Evolutionary conservation across 1,284 basidiomycete genomes (phyloP), one percentile per base, ranked within the genome.

Genomic region (Cryptococcus jaspeensis): DNA sequence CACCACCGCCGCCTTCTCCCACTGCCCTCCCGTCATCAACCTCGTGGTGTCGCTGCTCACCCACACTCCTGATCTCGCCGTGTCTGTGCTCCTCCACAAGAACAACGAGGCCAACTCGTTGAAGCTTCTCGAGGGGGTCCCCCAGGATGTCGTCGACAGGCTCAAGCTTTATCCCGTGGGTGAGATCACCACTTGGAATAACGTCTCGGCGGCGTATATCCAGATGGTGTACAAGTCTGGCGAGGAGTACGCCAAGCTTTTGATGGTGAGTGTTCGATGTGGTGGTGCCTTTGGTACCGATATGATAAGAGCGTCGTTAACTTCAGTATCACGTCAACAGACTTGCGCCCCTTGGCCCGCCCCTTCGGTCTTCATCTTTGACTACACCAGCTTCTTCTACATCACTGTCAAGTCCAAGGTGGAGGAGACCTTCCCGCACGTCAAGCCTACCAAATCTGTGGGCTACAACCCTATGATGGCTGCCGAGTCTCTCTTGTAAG

Each of bases 301-400:
- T 52, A 52, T 28, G 51, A 22, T 35, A 43, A 35, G n/a, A 42
- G 8, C 16, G 41, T 18, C 8, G 41, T 42, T 7, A 22, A 42
- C 16, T 8, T 42, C n/a, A 42, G 8, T 23, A 18, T n/a, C n/a
- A n/a, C n/a, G n/a, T n/a, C n/a, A n/a, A n/a, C n/a, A n/a, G 35
- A 18, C 9, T 22, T 37, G 49, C 35, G 52, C 49, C 2, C 45
- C 56, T 20, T 55, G 55, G 55, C 58, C 61, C 15, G 23, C 47
- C 15, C 61, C 61, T 16, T 39, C 41, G 2, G 53, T 58, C 7
- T 56, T 59, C 49, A 52, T 59, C 38, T 59, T 56, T 25, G 61
- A 62, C 46, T 42, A 53, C 38, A 57, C 47, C 6, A 25, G 54
- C 7, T 62, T 62, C 42, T 59, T 53, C 44, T 59, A 56, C 35